Conservation (phyloP, 306 rosid genomes). For the Corylus avellana region DNA sequence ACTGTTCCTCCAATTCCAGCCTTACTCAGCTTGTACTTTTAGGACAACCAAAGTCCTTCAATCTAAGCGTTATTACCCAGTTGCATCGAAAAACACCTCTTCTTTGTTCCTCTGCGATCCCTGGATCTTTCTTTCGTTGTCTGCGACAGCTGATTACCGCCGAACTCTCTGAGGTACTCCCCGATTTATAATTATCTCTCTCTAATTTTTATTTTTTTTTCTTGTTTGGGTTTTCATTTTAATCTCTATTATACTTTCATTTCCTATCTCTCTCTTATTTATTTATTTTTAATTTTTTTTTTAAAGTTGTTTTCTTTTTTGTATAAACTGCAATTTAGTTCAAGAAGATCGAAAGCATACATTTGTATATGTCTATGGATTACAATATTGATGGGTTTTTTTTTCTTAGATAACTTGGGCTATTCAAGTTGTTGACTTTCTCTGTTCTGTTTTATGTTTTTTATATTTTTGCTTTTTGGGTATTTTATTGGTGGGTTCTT, state of each 20-base stretch:
- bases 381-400: background rate
- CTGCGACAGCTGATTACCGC: background rate
- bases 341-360: background rate
- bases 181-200: background rate
- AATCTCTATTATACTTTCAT: background rate
- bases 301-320: too few species aligned
- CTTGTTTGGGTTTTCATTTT: background rate
- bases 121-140: background rate
- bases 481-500: background rate
- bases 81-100: too few species aligned
- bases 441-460: background rate
- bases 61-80: background rate
- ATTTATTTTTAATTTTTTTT: too few species aligned
- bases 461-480: background rate
- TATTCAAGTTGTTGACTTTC: background rate
- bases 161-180: background rate
- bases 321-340: background rate
- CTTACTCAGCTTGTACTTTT: background rate
- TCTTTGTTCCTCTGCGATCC: background rate
- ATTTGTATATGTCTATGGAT: background rate
- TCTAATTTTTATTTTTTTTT: background rate
- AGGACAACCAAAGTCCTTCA: background rate
- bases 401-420: background rate
- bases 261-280: background rate
- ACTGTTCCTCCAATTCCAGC: background rate